These are phyloP conservation scores for Irpex rosettiformis DNA, from an alignment of 1,284 basidiomycete genomes.

Conservation along the genomic window DNA sequence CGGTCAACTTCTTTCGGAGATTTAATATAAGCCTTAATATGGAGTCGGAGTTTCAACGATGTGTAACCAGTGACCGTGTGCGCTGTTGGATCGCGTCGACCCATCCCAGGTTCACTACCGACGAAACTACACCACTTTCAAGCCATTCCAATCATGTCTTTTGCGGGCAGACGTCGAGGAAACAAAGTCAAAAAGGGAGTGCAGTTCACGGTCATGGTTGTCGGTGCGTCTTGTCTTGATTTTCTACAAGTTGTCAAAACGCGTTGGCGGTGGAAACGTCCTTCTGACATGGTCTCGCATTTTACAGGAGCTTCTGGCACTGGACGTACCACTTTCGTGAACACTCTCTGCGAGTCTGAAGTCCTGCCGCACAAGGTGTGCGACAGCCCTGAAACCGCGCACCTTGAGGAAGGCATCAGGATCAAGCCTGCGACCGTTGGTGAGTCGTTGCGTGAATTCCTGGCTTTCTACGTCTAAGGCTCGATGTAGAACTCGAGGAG, in stretches of 20 bases:
- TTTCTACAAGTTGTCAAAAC: slow-evolving; percentile 18
- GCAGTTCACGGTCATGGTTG: slow-evolving; percentile 70
- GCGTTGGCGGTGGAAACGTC: slow-evolving; percentile 13
- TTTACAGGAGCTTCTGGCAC: slow-evolving; percentile 87
- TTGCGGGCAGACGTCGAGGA: slow-evolving; percentile 81
- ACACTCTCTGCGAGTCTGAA: slow-evolving; percentile 95
- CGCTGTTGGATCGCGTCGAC: slow-evolving; percentile 12
- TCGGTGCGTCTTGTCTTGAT: slow-evolving; percentile 55
- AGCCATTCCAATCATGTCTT: slow-evolving; percentile 58
- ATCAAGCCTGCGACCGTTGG: slow-evolving; percentile 96
- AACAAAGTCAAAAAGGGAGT: slow-evolving; percentile 98
- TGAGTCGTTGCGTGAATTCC: slow-evolving; percentile 37
- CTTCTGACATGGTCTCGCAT: slow-evolving; percentile 4
- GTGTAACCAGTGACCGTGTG: slow-evolving; percentile 5
- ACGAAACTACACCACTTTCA: slow-evolving; percentile 25
- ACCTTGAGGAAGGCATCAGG: slow-evolving; percentile 91
- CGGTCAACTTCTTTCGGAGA: slow-evolving; percentile 22
- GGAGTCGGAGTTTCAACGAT: slow-evolving; percentile 16
- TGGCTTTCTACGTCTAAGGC: slow-evolving; percentile 4
- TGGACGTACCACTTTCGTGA: slow-evolving; percentile 96
- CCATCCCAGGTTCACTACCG: slow-evolving; percentile 32
- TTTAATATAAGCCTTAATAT: slow-evolving; percentile 18
- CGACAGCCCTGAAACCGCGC: slow-evolving; percentile 86
- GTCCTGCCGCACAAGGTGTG: slow-evolving; percentile 84
- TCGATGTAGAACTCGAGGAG: slow-evolving; percentile 85